phyloP scores from a whole-genome alignment of 768 basidiomycete species.

The Wakefieldia striispora region DNA sequence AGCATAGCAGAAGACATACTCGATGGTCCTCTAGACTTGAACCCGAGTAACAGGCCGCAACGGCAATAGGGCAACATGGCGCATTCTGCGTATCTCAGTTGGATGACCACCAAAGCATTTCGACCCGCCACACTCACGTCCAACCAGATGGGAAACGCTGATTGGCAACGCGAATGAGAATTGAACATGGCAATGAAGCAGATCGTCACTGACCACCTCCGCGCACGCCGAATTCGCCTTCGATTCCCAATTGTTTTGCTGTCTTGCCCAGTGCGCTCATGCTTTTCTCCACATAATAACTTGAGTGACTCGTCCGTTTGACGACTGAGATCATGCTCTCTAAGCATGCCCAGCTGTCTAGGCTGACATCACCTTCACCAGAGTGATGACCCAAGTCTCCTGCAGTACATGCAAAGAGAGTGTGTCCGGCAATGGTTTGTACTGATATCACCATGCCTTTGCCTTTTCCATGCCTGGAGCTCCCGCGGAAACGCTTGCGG shows the following conservation, averaged over 20 bases:
- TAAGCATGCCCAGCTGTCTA: slow-evolving; percentile 77
- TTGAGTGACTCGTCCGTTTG: slow-evolving; percentile 77
- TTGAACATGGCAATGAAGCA: not conserved
- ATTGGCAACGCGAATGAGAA: slow-evolving; percentile 6
- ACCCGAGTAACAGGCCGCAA: slow-evolving; percentile 78
- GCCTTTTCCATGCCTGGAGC: slow-evolving; percentile 67
- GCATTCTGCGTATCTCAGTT: slow-evolving; percentile 52
- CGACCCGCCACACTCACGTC: slow-evolving; percentile 45
- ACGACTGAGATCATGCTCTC: slow-evolving; percentile 82
- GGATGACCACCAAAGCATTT: not conserved
- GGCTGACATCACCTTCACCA: slow-evolving; percentile 70
- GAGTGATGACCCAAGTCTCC: slow-evolving; percentile 70
- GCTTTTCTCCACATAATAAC: slow-evolving; percentile 83
- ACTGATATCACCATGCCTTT: slow-evolving; percentile 81
- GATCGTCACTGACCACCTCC: slow-evolving; percentile 66
- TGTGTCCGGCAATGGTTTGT: slow-evolving; percentile 76
- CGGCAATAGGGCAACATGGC: slow-evolving; percentile 77
- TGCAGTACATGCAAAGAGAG: slow-evolving; percentile 79
- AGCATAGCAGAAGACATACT: slow-evolving; percentile 40
- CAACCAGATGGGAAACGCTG: slow-evolving; percentile 85
- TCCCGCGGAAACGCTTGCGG: slow-evolving; percentile 78
- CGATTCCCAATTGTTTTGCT: slow-evolving; percentile 67
- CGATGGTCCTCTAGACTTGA: slow-evolving; percentile 79
- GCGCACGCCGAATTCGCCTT: slow-evolving; percentile 59
- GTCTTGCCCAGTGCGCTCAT: slow-evolving; percentile 83